Evolutionary conservation across 2,329 filamentous ascomycete species (phyloP).

Genomic region (Arachnopeziza araneosa): DNA sequence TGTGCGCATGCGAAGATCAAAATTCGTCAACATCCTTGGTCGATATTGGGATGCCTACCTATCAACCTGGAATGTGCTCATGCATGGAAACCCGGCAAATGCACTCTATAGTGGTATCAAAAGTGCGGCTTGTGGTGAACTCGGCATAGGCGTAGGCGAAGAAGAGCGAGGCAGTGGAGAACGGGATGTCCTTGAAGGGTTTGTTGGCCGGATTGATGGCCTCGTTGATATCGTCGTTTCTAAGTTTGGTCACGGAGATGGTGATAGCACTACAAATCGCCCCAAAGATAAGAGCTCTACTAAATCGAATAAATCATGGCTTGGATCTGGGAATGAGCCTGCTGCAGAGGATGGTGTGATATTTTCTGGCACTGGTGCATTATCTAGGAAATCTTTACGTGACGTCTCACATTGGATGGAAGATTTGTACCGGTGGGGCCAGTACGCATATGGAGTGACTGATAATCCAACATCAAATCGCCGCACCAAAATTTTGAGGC

Average conservation of each 20-base stretch:
- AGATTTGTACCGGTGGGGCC: conserved; percentile 77
- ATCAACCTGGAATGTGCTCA: conserved; percentile 78
- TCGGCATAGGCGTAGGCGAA: conserved; percentile 91
- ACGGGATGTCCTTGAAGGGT: conserved; percentile 86
- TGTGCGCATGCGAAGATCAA: conserved; percentile 54
- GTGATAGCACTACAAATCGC: conserved; percentile 11
- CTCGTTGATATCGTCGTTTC: conserved; percentile 84
- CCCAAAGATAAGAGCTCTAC: conserved; percentile 5
- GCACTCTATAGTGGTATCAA: conserved; percentile 80
- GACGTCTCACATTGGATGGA: conserved; percentile 83
- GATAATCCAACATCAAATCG: conserved; percentile 70
- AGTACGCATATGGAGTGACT: conserved; percentile 76
- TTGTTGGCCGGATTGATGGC: conserved; percentile 72
- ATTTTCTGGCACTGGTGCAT: conserved; percentile 72
- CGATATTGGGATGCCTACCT: conserved; percentile 73
- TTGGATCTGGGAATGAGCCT: conserved; percentile 65
- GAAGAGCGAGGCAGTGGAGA: conserved; percentile 93
- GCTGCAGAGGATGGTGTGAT: conserved; percentile 74
- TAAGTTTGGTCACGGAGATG: conserved; percentile 58
- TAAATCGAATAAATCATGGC: conserved; percentile 50
- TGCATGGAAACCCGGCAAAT: conserved; percentile 82
- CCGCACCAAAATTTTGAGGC: conserved; percentile 32
- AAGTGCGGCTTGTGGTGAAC: conserved; percentile 81
- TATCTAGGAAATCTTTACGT: conserved; percentile 66
- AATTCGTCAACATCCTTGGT: conserved; percentile 67